These are phyloP conservation scores for Neltuma alba DNA, from an alignment of 306 rosid species.

Conservation along the genomic window DNA sequence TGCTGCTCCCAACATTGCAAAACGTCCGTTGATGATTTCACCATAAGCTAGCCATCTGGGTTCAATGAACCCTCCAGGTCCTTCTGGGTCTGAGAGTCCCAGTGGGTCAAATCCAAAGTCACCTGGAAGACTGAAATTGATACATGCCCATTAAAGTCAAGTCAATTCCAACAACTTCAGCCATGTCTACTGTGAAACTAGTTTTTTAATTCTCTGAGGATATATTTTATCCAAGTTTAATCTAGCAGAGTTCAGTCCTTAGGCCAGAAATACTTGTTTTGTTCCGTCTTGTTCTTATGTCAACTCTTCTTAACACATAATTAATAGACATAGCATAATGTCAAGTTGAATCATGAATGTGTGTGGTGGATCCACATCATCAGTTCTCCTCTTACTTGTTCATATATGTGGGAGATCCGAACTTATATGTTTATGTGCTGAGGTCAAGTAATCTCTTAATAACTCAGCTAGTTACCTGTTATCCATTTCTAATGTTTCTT, in stretches of 20 bases:
- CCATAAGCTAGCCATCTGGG: conserved; percentile 97
- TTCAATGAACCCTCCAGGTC: conserved; percentile 95
- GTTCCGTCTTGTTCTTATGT: background rate
- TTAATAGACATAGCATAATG: background rate
- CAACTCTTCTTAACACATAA: background rate
- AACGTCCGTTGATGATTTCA: conserved; percentile 86
- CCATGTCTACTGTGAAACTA: background rate
- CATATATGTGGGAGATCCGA: no score
- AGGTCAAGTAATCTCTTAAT: no score
- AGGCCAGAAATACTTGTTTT: background rate
- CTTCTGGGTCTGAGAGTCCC: conserved; percentile 98
- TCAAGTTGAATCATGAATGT: background rate
- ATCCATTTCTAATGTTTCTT: background rate
- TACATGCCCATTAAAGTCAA: conserved; percentile 25
- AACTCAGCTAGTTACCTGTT: background rate
- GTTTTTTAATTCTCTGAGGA: background rate
- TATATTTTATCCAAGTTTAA: background rate
- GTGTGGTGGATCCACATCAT: background rate
- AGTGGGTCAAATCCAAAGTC: conserved; percentile 94
- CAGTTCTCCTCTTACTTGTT: background rate
- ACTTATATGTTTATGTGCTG: background rate
- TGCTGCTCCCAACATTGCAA: conserved; percentile 80
- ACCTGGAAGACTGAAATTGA: conserved; percentile 76
- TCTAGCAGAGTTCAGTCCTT: background rate
- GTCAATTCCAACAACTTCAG: conserved; percentile 29